Base-by-base conservation (phyloP, 192 early-diverging fungal species). In the Coemansia sp. region DNA sequence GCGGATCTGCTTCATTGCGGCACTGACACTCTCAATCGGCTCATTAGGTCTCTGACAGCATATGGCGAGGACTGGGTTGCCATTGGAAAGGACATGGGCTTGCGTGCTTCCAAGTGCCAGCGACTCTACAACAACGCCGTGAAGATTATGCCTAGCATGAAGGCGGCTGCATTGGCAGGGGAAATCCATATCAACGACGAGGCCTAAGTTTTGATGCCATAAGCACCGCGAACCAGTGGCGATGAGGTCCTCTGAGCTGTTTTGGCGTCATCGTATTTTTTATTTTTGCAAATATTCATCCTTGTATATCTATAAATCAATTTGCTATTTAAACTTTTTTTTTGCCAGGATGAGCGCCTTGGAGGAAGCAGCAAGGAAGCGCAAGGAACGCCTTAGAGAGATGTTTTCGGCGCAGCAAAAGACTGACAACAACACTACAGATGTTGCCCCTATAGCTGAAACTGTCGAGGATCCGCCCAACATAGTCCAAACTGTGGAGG, bases 321-420 rank as follows among this genome's bases (percentile, higher is more conserved):
- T 3, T 17, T 1, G 1, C 26, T 55, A 14, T 13, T 30, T 26
- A 32, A 3, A 30, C 10, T 28, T 28, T 3, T 23, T 14, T 53
- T 13, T 21, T 21, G 17, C 10, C 52, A 58, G 55, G 35, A 72
- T 72, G 63, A 65, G 57, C 30, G 23, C 64, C 11, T 86, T 92
- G 78, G 91, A 92, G 67, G 86, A 83, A 73, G 84, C 84, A 61
- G 77, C 90, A 30, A 63, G 77, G 62, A 87, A 87, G 43, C 82
- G 91, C 70, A 91, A 93, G 70, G 89, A 82, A 49, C 85, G 90
- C 39, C 82, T 93, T 33, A 14, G 55, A 17, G 30, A 58, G 16
- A 35, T 58, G 55, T 58, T 58, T 17, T 32, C 55, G 55, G 55
- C 55, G 16, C 32, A 58, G 30, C 26, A 33, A 58, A 58, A 32